Conservation (phyloP, 495 filamentous ascomycete species). For the Penicillium coprophilum region DNA sequence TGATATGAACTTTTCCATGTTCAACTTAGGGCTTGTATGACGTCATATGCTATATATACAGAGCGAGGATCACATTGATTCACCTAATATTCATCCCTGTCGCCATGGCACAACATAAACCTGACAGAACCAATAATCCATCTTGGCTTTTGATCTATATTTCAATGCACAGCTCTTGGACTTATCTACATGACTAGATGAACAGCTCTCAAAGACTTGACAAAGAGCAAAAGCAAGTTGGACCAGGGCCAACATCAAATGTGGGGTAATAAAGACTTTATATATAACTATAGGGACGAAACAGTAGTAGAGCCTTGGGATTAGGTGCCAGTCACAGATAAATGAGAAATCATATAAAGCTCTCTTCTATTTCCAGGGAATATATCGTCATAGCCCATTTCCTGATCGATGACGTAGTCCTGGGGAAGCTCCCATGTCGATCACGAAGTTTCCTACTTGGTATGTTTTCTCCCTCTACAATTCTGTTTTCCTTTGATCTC, state of each 20-base stretch:
- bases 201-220: no score
- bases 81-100: background rate
- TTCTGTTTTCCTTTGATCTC: background rate
- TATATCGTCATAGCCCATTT: conserved; percentile 24
- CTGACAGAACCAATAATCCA: no score
- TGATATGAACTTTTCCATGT: no score
- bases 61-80: no score
- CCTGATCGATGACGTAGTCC: conserved; percentile 28
- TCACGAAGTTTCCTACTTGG: background rate
- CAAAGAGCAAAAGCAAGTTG: no score
- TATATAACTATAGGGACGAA: no score
- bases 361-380: no score
- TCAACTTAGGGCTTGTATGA: no score
- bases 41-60: background rate
- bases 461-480: background rate
- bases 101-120: background rate
- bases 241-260: conserved; percentile 2
- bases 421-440: conserved; percentile 12
- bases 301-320: no score
- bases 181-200: no score
- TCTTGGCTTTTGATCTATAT: no score
- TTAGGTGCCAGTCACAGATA: conserved; percentile 8
- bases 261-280: conserved; percentile 16
- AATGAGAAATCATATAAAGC: conserved; percentile 10
- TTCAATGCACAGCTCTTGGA: no score